Conservation (phyloP, 768 basidiomycete genomes). For the Xerocomus potaroensis region DNA sequence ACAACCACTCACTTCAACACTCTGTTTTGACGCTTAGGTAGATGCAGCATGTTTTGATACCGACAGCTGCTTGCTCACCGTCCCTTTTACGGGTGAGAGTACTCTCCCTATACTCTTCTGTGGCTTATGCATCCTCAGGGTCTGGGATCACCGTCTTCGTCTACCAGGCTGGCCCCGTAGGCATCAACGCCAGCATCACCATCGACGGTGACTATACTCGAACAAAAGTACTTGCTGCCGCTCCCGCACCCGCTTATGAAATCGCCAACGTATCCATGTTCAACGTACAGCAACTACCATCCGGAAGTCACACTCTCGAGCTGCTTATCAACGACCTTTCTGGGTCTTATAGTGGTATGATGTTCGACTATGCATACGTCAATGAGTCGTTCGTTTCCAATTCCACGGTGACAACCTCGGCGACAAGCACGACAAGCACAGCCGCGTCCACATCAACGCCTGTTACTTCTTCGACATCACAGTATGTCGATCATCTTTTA, state of each 20-base stretch:
- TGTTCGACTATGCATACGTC: slow-evolving; percentile 24
- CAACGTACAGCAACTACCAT: slow-evolving; percentile 15
- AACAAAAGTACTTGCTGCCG: slow-evolving; percentile 16
- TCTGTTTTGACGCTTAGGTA: slow-evolving; percentile 2
- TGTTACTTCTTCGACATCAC: not conserved
- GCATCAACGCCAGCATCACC: slow-evolving; percentile 16
- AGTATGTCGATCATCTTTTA: slow-evolving; percentile 9
- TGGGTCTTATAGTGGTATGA: slow-evolving; percentile 23
- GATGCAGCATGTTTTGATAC: slow-evolving; percentile 20
- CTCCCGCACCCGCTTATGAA: slow-evolving; percentile 16
- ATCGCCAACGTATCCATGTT: slow-evolving; percentile 24
- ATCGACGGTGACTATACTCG: slow-evolving; percentile 9
- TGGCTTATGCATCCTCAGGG: slow-evolving; percentile 8
- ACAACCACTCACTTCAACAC: not conserved
- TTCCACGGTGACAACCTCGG: not conserved
- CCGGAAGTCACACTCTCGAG: slow-evolving; percentile 8
- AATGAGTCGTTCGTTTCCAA: slow-evolving; percentile 15
- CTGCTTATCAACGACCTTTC: slow-evolving; percentile 18
- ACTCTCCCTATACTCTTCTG: not conserved
- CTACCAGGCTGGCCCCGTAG: slow-evolving; percentile 22
- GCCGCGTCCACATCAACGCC: not conserved
- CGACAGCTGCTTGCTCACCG: slow-evolving; percentile 14
- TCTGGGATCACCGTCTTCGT: slow-evolving; percentile 23
- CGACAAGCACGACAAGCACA: slow-evolving; percentile 2
- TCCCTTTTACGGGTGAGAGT: slow-evolving; percentile 23